phyloP scores from a whole-genome alignment of 1,284 basidiomycete species.

The Gomphus bonarii region DNA sequence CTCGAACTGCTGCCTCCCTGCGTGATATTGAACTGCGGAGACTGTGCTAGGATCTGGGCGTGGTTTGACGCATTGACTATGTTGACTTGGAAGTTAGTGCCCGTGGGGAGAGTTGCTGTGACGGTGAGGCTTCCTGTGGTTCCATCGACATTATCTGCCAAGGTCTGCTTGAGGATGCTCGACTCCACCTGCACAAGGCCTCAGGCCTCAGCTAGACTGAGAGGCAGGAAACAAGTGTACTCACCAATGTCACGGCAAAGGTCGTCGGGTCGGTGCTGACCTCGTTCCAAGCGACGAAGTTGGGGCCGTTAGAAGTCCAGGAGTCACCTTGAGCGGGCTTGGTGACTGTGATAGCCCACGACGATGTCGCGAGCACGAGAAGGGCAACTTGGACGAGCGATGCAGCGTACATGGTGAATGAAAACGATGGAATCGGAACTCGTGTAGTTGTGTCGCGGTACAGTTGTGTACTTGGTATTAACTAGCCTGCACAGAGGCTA shows the following conservation, averaged over 20 bases:
- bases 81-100: conserved; percentile 24
- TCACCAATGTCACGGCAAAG: conserved; percentile 24
- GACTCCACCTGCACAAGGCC: conserved; percentile 1
- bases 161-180: conserved; percentile 6
- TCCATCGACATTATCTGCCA: conserved; percentile 10
- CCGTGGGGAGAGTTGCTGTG: conserved; percentile 9
- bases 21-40: conserved; percentile 24
- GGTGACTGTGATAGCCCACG: conserved; percentile 23
- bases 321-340: conserved; percentile 18
- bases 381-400: background rate
- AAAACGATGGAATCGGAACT: background rate
- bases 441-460: background rate
- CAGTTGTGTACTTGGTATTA: background rate
- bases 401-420: background rate
- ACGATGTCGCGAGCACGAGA: background rate
- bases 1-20: background rate
- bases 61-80: conserved; percentile 18
- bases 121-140: conserved; percentile 7
- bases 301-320: conserved; percentile 19
- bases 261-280: conserved; percentile 24
- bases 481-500: background rate
- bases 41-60: conserved; percentile 23
- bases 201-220: conserved; percentile 13
- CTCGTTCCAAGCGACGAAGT: conserved; percentile 24
- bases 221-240: conserved; percentile 14